Base-by-base conservation (phyloP, 129 eudicot species). In the Glebionis coronaria region DNA sequence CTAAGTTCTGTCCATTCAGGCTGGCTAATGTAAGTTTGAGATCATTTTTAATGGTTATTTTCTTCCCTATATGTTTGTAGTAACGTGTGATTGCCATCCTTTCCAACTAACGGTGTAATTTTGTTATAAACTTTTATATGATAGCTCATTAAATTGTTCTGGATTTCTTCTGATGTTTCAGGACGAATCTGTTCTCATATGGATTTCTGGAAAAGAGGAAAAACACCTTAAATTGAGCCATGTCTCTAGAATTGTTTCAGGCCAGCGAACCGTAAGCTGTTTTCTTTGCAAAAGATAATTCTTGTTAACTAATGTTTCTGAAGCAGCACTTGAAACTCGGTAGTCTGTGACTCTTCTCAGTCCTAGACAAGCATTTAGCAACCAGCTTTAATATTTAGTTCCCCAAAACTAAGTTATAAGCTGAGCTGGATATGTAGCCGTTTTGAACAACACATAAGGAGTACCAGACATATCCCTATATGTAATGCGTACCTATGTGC, bases 191-290 rank as follows among this genome's bases (percentile, higher is more conserved):
- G 85, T 81, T 75, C 85, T 94, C 70, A 89, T 89, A 77, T 94
- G 99, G 99, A 75, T 84, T 68, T 94, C 99, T 16, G 97, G 90
- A 19, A 89, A 89, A 76, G 97, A 94, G 79, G 97, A 94, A 82
- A 94, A 94, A 70, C 95, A 82, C 72, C 90, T 94, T 29, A 94
- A 82, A 73, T 81, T 94, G 44, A 82, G 88, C 75, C 93, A 86
- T 70, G 93, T 94, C 27, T 82, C 97, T 76, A 81, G 90, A 82
- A 89, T 94, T 46, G 79, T 94, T 52, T 86, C 99, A 63, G 99
- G 99, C 29, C 99, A 94, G 81, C 97, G 97, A 56, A 94, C 99
- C 38, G 99, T 94, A 82, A 89, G 95, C 84, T 74, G 64, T 53
- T 84, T 62, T 12, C 42, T 65, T 46, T n/a, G 25, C 42, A 68